phyloP scores from a whole-genome alignment of 2,329 filamentous ascomycete species.

The Aureobasidium sp. region DNA sequence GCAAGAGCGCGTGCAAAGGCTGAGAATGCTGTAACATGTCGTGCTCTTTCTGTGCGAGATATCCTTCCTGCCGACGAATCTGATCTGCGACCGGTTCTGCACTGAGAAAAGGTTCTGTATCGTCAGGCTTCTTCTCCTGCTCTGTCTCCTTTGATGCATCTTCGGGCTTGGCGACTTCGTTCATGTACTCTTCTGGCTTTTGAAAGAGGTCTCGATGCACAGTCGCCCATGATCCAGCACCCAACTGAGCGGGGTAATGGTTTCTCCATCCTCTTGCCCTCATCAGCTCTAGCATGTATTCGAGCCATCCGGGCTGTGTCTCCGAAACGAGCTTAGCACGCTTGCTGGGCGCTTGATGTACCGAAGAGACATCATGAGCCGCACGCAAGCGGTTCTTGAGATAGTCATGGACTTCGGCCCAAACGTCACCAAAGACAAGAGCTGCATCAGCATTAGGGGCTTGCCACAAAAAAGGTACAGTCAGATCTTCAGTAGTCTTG shows the following conservation, averaged over 20 bases:
- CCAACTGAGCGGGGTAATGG: constrained; percentile 61
- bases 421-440: constrained; percentile 77
- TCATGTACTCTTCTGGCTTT: constrained; percentile 59
- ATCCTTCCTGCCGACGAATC: constrained; percentile 28
- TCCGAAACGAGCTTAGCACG: constrained; percentile 55
- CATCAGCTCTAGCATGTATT: constrained; percentile 70
- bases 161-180: background rate
- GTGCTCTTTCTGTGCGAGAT: constrained; percentile 28
- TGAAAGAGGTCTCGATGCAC: constrained; percentile 70
- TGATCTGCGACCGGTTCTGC: constrained; percentile 22
- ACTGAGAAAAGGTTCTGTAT: constrained; percentile 32
- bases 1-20: constrained; percentile 41
- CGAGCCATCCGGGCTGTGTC: constrained; percentile 67
- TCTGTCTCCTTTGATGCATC: constrained; percentile 1
- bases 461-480: constrained; percentile 73
- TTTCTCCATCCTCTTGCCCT: constrained; percentile 70
- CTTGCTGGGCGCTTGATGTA: constrained; percentile 22
- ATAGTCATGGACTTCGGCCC: constrained; percentile 79
- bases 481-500: constrained; percentile 22
- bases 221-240: constrained; percentile 60
- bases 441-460: constrained; percentile 74
- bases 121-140: constrained; percentile 7
- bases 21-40: constrained; percentile 45
- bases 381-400: constrained; percentile 54
- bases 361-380: constrained; percentile 22